These are phyloP conservation scores for Cystofilobasidium macerans DNA, from an alignment of 768 basidiomycete genomes.

Conservation along the genomic window DNA sequence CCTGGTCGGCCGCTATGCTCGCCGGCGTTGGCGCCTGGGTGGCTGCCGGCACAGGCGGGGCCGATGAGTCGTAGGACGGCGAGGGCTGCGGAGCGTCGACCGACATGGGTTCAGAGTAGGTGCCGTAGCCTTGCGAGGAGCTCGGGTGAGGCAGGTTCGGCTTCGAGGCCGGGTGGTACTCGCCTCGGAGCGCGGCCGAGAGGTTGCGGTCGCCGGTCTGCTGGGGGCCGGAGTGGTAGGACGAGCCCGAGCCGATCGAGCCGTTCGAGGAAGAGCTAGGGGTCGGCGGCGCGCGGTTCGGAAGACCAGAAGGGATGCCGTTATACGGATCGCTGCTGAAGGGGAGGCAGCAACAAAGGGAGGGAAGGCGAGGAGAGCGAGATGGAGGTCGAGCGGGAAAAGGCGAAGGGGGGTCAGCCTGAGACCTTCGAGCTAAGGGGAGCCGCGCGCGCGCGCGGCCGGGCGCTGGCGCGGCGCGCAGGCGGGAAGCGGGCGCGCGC, in stretches of 20 bases:
- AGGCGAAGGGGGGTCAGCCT: neutral
- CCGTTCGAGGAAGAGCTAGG: constrained; percentile 9
- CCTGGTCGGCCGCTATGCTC: constrained; percentile 20
- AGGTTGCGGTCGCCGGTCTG: constrained; percentile 13
- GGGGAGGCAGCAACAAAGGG: neutral
- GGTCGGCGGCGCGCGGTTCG: neutral
- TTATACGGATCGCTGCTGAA: neutral
- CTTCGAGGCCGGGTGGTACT: constrained; percentile 3
- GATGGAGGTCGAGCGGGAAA: neutral
- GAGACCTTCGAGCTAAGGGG: too few species aligned
- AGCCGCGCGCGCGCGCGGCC: too few species aligned
- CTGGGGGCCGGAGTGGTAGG: constrained; percentile 8
- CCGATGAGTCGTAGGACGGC: neutral
- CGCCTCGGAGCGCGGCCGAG: constrained; percentile 22
- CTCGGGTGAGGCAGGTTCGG: neutral
- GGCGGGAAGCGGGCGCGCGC: too few species aligned
- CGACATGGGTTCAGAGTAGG: constrained; percentile 9
- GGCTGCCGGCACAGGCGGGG: constrained; percentile 3
- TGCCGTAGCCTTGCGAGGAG: neutral
- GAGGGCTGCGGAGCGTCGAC: neutral
- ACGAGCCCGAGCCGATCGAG: constrained; percentile 17
- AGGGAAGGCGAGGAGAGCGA: constrained; percentile 3
- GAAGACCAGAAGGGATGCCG: neutral
- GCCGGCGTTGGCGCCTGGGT: neutral
- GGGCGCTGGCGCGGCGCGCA: neutral